Base-by-base conservation (phyloP, 2,329 filamentous ascomycete genomes). In the Claviceps quebecensis region DNA sequence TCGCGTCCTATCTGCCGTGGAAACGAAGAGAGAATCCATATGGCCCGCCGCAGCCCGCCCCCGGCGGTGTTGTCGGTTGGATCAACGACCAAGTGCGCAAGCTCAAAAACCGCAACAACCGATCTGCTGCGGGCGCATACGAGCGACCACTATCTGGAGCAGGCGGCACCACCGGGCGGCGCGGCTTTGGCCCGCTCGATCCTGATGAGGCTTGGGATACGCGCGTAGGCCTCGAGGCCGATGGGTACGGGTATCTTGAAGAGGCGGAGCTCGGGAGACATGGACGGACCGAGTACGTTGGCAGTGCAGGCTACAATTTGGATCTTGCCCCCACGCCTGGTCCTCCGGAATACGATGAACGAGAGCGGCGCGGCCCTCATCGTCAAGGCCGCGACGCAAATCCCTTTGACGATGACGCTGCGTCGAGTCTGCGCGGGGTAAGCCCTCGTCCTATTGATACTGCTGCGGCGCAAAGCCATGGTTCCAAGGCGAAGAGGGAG, bases 161-260 rank as follows among this genome's bases (percentile, higher is more conserved):
- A 4, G 66, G 22, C 40, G 40, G 65, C 48, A 66, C 65, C 51
- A 69, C 69, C 45, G 69, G 71, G 51, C 72, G 74, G 51, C 67
- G 77, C 50, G 80, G 80, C 22, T 83, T 85, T 64, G 80, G 82
- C 1, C 73, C 81, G 4, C 75, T 88, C 45, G 87, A 93, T 61
- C 86, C 86, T 1, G 87, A 94, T 63, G 86, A 90, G 61, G 86
- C 87, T 2, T 95, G 88, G 88, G 87, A 93, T 68, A 69, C 86
- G 56, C 74, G 86, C 54, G 86, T 94, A 4, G 86, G 85, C 53
- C 75, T 81, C 58, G 86, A 90, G 65, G 79, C 83, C 17, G 81
- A 84, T 61, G 69, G 67, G 13, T 81, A 83, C 63, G 78, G 77
- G 22, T 87, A 87, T 65, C 84, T 87, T 61, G 87, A 91, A 63